A percentile compares a stretch with the other conserved stretches of the same genome.
Evolutionary conservation across 176 grass and related monocot genomes (phyloP).

Genomic region (Lolium multiflorum): DNA sequence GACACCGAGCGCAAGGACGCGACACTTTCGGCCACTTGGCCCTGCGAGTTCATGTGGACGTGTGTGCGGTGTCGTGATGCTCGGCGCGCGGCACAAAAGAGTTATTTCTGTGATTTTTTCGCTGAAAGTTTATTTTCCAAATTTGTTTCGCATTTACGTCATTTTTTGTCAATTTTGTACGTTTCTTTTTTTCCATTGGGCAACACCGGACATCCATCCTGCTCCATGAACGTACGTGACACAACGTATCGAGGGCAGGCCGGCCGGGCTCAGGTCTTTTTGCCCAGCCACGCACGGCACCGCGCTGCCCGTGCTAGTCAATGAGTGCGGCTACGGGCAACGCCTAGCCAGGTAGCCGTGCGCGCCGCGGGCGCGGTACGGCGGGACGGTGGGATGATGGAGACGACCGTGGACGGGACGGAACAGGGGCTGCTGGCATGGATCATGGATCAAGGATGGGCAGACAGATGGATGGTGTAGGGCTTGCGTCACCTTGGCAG

Average conservation of each 20-base stretch:
- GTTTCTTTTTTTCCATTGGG: no score
- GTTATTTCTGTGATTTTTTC: no score
- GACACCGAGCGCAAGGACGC: no score
- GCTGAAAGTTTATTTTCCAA: no score
- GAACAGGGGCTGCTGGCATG: constrained; percentile 14
- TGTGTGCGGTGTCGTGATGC: no score
- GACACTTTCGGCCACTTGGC: no score
- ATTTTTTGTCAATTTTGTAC: no score
- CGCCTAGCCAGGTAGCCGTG: no score
- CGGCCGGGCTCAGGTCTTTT: not conserved
- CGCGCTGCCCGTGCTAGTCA: not conserved
- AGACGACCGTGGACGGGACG: not conserved
- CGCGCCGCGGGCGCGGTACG: constrained; percentile 15
- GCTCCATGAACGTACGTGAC: not conserved
- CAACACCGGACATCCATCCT: no score
- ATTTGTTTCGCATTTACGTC: no score
- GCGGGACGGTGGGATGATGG: constrained; percentile 6
- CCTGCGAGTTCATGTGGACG: no score
- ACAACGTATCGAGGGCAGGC: not conserved
- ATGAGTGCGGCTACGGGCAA: constrained; percentile 2
- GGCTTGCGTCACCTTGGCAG: constrained; percentile 75
- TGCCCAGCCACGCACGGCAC: not conserved
- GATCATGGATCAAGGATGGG: not conserved
- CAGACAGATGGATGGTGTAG: constrained; percentile 44
- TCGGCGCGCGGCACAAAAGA: no score